Evolutionary conservation across 2,329 filamentous ascomycete species (phyloP).

Genomic region (Apiospora kogelbergensis): DNA sequence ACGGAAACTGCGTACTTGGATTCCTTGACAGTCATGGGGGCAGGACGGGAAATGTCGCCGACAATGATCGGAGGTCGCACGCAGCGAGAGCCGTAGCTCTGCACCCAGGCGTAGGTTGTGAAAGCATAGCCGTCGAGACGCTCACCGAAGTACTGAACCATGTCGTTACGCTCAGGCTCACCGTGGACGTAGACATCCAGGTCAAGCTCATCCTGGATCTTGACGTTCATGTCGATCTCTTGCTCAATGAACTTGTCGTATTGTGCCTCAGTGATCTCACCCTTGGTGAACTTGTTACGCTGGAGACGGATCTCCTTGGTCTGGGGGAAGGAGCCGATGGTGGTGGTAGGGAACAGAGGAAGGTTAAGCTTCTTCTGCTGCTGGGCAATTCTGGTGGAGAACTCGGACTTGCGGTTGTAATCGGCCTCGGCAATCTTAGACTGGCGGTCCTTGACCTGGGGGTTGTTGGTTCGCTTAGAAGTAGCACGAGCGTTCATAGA

Average conservation of each 20-base stretch:
- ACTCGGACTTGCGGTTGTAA: slow-evolving; percentile 92
- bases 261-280: slow-evolving; percentile 85
- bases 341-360: slow-evolving; percentile 97
- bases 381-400: slow-evolving; percentile 79
- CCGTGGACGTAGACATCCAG: slow-evolving; percentile 98
- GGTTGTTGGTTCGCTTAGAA: slow-evolving; percentile 95
- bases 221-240: slow-evolving; percentile 93
- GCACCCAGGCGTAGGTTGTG: slow-evolving; percentile 98
- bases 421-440: slow-evolving; percentile 77
- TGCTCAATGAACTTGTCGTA: slow-evolving; percentile 99
- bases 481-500: slow-evolving; percentile 87
- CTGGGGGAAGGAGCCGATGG: slow-evolving; percentile 99
- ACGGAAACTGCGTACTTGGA: slow-evolving; percentile 96
- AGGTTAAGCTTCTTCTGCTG: slow-evolving; percentile 93
- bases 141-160: slow-evolving; percentile 99
- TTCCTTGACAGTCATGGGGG: slow-evolving; percentile 99
- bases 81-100: slow-evolving; percentile 97
- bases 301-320: slow-evolving; percentile 97
- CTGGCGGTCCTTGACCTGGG: slow-evolving; percentile 95
- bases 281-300: slow-evolving; percentile 99
- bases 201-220: slow-evolving; percentile 96
- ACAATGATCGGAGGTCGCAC: slow-evolving; percentile 98
- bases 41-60: slow-evolving; percentile 95
- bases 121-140: slow-evolving; percentile 95
- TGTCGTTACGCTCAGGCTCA: slow-evolving; percentile 99